Conservation (phyloP, 768 basidiomycete genomes). For the Scleroderma bovista region DNA sequence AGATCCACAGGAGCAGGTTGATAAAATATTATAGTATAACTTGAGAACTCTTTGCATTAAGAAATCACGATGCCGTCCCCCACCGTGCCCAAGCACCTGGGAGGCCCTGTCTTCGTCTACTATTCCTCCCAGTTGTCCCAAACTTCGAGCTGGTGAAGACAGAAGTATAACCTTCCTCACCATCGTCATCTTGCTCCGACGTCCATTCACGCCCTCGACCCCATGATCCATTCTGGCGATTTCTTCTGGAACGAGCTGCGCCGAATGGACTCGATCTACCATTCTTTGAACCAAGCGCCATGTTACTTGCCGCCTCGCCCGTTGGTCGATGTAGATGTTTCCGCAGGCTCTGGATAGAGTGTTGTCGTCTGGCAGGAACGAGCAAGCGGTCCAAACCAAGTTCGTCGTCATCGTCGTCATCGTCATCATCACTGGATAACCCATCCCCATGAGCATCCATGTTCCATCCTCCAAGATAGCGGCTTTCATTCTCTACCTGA, state of each 20-base stretch:
- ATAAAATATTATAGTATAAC: conserved; percentile 1
- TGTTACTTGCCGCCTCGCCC: conserved; percentile 8
- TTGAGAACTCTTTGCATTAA: neutral
- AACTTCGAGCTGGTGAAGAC: conserved; percentile 17
- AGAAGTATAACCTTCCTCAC: conserved; percentile 14
- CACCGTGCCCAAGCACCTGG: conserved; percentile 32
- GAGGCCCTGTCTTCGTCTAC: conserved; percentile 28
- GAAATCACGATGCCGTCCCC: conserved; percentile 20
- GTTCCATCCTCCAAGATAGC: conserved; percentile 31
- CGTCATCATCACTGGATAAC: conserved; percentile 26
- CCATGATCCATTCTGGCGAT: conserved; percentile 13
- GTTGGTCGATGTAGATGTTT: conserved; percentile 44
- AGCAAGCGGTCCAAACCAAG: conserved; percentile 62
- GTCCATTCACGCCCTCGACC: conserved; percentile 21
- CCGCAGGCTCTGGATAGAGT: conserved; percentile 67
- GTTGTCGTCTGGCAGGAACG: conserved; percentile 65
- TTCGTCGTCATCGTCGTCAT: conserved; percentile 48
- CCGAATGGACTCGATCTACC: conserved; percentile 15
- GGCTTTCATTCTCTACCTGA: conserved; percentile 49
- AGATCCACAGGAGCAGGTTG: conserved; percentile 3
- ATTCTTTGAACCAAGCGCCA: conserved; percentile 11
- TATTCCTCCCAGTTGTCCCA: conserved; percentile 10
- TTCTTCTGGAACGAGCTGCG: conserved; percentile 1
- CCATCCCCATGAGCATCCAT: conserved; percentile 13
- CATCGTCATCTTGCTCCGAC: conserved; percentile 22